These are phyloP conservation scores for Kazachstania taianensis DNA, from an alignment of 805 yeast species.

Conservation along the genomic window DNA sequence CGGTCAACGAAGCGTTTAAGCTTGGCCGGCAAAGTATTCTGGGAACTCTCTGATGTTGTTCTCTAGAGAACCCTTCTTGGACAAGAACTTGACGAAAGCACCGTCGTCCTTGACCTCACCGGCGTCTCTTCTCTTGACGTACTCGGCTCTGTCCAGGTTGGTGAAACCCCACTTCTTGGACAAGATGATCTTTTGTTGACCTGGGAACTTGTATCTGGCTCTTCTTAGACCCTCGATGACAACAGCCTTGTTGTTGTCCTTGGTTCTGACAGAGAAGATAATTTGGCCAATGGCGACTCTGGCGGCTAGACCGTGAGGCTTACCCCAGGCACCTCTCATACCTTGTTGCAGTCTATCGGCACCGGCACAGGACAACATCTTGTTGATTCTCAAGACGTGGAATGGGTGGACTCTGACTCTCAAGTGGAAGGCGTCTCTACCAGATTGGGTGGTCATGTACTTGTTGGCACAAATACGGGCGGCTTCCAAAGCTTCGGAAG, in stretches of 20 bases:
- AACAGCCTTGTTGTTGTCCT: slow-evolving; percentile 94
- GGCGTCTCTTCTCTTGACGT: slow-evolving; percentile 85
- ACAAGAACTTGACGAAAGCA: slow-evolving; percentile 98
- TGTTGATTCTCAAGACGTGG: slow-evolving; percentile 99
- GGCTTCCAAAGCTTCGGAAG: slow-evolving; percentile 99
- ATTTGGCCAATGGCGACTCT: slow-evolving; percentile 98
- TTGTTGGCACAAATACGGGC: slow-evolving; percentile 99
- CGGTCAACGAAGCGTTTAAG: slow-evolving; percentile 23
- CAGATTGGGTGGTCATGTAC: slow-evolving; percentile 94
- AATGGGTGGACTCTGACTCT: slow-evolving; percentile 99
- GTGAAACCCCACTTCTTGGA: slow-evolving; percentile 99
- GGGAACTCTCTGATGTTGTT: slow-evolving; percentile 91
- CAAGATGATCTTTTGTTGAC: slow-evolving; percentile 98
- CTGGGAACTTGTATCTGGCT: slow-evolving; percentile 99
- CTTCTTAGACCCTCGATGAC: slow-evolving; percentile 99
- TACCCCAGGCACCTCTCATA: slow-evolving; percentile 99
- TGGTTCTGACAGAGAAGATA: slow-evolving; percentile 95
- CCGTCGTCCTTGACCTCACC: slow-evolving; percentile 99
- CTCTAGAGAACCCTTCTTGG: slow-evolving; percentile 92
- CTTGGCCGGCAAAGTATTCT: slow-evolving; percentile 48
- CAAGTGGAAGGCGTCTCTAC: slow-evolving; percentile 99
- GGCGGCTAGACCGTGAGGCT: slow-evolving; percentile 99
- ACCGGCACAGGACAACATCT: slow-evolving; percentile 99
- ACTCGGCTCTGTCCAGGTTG: slow-evolving; percentile 94
- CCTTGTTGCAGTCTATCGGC: slow-evolving; percentile 99